These are phyloP conservation scores for Rubroboletus pulcherrimus DNA, from an alignment of 768 basidiomycete species.

Conservation along the genomic window DNA sequence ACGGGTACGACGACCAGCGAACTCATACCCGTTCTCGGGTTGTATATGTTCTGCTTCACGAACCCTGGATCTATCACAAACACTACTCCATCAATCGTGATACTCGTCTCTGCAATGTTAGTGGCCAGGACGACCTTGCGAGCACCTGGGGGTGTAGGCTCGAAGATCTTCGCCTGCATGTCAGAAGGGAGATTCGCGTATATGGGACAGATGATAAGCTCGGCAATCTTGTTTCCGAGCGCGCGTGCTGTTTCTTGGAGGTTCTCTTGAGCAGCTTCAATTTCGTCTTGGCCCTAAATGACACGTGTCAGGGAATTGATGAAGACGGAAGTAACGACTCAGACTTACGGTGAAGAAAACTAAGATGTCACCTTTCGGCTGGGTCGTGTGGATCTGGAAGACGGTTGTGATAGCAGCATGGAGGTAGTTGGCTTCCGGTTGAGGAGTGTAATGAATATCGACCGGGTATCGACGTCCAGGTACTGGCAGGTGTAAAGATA, in stretches of 20 bases:
- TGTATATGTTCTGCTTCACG: constrained; percentile 99
- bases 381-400: constrained; percentile 98
- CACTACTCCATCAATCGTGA: constrained; percentile 98
- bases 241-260: constrained; percentile 93
- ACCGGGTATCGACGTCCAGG: constrained; percentile 97
- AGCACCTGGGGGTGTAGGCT: constrained; percentile 94
- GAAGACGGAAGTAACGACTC: neutral
- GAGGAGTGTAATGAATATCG: constrained; percentile 97
- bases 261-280: constrained; percentile 96
- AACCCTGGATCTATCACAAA: constrained; percentile 99
- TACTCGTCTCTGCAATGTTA: constrained; percentile 99
- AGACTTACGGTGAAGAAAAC: constrained; percentile 87
- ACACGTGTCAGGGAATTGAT: neutral
- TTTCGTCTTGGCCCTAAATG: constrained; percentile 90
- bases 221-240: constrained; percentile 91
- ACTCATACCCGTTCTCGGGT: constrained; percentile 98
- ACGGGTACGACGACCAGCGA: constrained; percentile 94
- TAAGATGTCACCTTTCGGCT: constrained; percentile 95
- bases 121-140: constrained; percentile 97
- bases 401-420: constrained; percentile 98
- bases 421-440: constrained; percentile 98
- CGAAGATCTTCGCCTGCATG: constrained; percentile 99
- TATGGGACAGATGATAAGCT: constrained; percentile 94
- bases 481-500: constrained; percentile 45
- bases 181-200: constrained; percentile 99